Conservation (phyloP, 2,329 filamentous ascomycete genomes). For the Epichloe festucae region DNA sequence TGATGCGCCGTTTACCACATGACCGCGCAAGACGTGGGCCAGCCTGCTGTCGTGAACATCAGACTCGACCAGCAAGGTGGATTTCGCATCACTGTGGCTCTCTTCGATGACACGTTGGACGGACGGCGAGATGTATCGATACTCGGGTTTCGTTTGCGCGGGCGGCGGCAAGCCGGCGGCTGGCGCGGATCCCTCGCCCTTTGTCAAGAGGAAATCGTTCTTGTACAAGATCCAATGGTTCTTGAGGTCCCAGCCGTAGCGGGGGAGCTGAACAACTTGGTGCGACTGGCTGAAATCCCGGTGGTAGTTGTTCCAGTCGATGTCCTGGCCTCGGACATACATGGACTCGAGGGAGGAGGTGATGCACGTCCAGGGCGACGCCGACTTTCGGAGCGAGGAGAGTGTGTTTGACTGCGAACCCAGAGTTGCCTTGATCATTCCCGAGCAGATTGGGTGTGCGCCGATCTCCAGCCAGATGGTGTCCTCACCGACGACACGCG, state of each 20-base stretch:
- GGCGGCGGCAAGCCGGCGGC: too few species aligned
- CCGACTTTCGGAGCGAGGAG: constrained; percentile 43
- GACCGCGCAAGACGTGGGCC: not conserved
- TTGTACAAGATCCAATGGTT: constrained; percentile 47
- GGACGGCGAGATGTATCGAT: too few species aligned
- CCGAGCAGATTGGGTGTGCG: constrained; percentile 49
- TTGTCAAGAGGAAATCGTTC: constrained; percentile 50
- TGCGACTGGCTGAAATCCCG: constrained; percentile 22
- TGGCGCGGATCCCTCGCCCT: constrained; percentile 25
- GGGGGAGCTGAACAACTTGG: constrained; percentile 46
- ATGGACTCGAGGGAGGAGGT: constrained; percentile 13
- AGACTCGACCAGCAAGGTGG: constrained; percentile 40
- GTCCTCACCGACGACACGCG: constrained; percentile 37
- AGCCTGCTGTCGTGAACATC: constrained; percentile 7
- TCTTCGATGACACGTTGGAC: constrained; percentile 35
- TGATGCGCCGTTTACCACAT: constrained; percentile 3
- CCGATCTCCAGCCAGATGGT: constrained; percentile 57
- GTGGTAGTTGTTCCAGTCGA: constrained; percentile 50
- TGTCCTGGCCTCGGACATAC: constrained; percentile 6
- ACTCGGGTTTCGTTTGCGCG: too few species aligned
- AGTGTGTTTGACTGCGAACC: constrained; percentile 33
- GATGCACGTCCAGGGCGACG: constrained; percentile 38
- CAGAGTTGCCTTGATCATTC: constrained; percentile 49
- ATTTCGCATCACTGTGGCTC: constrained; percentile 30
- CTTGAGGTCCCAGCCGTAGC: constrained; percentile 59